phyloP scores from a whole-genome alignment of 1,284 basidiomycete genomes.

The Malassezia caprae region DNA sequence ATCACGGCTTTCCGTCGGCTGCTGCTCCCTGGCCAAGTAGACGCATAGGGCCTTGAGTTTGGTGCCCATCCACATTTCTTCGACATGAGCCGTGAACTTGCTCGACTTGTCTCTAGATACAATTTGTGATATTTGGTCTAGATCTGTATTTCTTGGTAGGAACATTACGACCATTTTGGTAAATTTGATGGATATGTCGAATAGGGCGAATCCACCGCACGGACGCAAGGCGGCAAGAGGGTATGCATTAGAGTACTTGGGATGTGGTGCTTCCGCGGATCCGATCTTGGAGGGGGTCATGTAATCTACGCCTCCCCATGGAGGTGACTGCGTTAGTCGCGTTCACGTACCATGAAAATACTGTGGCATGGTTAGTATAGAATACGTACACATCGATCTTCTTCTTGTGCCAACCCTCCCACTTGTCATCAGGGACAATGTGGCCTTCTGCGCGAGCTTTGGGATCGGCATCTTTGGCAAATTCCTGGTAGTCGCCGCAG shows the following conservation, averaged over 20 bases:
- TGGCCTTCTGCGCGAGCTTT: constrained; percentile 16
- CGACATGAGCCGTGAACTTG: background rate
- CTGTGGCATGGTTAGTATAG: background rate
- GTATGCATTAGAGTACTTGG: constrained; percentile 18
- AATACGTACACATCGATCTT: constrained; percentile 12
- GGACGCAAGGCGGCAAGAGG: constrained; percentile 56
- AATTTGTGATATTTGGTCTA: constrained; percentile 60
- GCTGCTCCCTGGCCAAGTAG: background rate
- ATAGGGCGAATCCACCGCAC: constrained; percentile 69
- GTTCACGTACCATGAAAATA: constrained; percentile 1
- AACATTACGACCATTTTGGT: constrained; percentile 59
- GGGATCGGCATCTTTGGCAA: constrained; percentile 51
- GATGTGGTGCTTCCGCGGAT: background rate
- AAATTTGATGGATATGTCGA: constrained; percentile 47
- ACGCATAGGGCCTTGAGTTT: constrained; percentile 12
- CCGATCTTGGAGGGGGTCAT: constrained; percentile 2
- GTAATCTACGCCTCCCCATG: constrained; percentile 43
- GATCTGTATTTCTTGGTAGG: constrained; percentile 69
- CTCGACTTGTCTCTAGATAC: background rate
- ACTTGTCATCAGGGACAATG: constrained; percentile 27
- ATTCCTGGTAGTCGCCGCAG: constrained; percentile 71
- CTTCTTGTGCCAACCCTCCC: constrained; percentile 20
- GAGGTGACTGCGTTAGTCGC: constrained; percentile 23
- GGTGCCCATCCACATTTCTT: constrained; percentile 16
- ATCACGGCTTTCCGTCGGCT: background rate